Conservation (phyloP, 2,329 filamentous ascomycete species). For the Podosphaera fusca region DNA sequence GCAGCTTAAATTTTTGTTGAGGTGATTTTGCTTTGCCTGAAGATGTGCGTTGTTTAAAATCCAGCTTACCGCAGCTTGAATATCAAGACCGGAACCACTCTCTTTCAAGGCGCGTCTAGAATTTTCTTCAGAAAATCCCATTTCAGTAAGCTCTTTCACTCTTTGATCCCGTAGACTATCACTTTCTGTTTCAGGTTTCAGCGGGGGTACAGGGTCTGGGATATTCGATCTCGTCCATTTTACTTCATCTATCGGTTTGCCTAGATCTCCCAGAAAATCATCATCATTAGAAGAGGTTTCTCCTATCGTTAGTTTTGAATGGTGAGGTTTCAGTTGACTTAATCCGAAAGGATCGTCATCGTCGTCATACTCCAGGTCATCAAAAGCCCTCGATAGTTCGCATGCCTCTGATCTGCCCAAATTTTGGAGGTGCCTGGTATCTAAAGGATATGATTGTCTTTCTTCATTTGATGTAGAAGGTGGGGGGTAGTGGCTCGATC, state of each 20-base stretch:
- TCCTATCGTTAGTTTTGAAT: slow-evolving; percentile 9
- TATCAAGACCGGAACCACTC: slow-evolving; percentile 55
- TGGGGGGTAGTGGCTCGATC: slow-evolving; percentile 39
- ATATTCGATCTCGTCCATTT: slow-evolving; percentile 20
- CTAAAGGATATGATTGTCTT: slow-evolving; percentile 22
- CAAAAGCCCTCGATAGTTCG: slow-evolving; percentile 17
- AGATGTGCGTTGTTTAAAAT: slow-evolving; percentile 77
- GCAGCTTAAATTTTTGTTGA: slow-evolving; percentile 20
- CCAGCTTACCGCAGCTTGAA: slow-evolving; percentile 74
- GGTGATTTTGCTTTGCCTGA: slow-evolving; percentile 51
- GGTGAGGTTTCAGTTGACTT: slow-evolving; percentile 26
- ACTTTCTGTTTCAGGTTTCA: slow-evolving; percentile 7
- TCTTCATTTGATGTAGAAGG: slow-evolving; percentile 19
- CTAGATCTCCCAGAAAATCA: slow-evolving; percentile 42
- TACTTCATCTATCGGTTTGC: slow-evolving; percentile 40
- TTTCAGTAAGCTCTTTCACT: slow-evolving; percentile 75
- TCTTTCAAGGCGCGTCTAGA: slow-evolving; percentile 59
- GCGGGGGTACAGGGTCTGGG: slow-evolving; percentile 2
- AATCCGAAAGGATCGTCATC: slow-evolving; percentile 81
- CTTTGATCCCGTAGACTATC: slow-evolving; percentile 53
- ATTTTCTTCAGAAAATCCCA: slow-evolving; percentile 75
- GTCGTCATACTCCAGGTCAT: slow-evolving; percentile 20
- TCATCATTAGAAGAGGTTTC: slow-evolving; percentile 26
- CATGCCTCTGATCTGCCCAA: slow-evolving; percentile 31
- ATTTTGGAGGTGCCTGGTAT: slow-evolving; percentile 21